Base-by-base conservation (phyloP, 371 early-diverging fungal genomes). In the Zopfochytrium polystomum region DNA sequence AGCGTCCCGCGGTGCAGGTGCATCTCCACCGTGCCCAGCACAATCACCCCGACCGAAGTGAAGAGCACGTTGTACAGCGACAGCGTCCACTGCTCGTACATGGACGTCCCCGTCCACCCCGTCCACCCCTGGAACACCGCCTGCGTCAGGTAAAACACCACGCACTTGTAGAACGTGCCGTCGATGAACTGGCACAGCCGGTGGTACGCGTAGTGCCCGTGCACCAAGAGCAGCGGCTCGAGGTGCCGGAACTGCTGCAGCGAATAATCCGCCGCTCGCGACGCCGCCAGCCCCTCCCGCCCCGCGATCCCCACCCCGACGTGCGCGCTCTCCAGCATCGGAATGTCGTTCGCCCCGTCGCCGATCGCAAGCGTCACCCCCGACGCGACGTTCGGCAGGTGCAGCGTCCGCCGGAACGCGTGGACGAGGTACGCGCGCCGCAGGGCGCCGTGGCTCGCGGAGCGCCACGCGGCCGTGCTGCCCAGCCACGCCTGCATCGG, bases 311-410 rank as follows among this genome's bases (percentile, higher is more conserved):
- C 99, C 23, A 99, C 45, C 18, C 85, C 84, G 0, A 99, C 94
- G 69, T 97, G 93, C 4, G 99, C 95, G 23, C 92, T 92, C 75
- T 93, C 91, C 60, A 99, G 90, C 99, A 99, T 99, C 26, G 89
- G 85, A 3, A 99, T 96, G 73, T 99, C 99, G 70, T 99, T 99
- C 35, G 97, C 97, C 48, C 99, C 99, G 74, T n/a, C n/a, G n/a
- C n/a, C n/a, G n/a, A n/a, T n/a, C n/a, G n/a, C n/a, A n/a, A n/a
- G n/a, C n/a, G n/a, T 99, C 99, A 43, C 99, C 98, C n/a, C n/a
- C n/a, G n/a, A n/a, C n/a, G n/a, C n/a, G n/a, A n/a, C n/a, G n/a
- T 54, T 95, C 94, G 43, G 88, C 96, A 60, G 90, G 85, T 52
- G 86, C 71, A 66, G 87, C 90, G 53, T 49, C n/a, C n/a, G n/a